Conservation (phyloP, 768 basidiomycete species). For the Cyclocybe cylindracea region DNA sequence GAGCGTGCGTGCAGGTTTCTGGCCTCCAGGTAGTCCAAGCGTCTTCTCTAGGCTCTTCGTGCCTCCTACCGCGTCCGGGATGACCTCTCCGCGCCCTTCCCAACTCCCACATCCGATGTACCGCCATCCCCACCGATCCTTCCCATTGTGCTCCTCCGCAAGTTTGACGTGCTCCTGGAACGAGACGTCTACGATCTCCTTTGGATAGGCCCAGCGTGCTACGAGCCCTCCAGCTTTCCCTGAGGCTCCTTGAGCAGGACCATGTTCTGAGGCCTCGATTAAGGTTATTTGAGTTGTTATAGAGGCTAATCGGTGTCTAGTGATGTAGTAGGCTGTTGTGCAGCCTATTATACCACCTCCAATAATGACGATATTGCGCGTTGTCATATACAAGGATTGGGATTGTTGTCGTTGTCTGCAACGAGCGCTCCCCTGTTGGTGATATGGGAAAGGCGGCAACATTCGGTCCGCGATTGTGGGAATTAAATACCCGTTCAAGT, state of each 20-base stretch:
- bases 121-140: slow-evolving; percentile 82
- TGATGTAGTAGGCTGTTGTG: slow-evolving; percentile 80
- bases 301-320: slow-evolving; percentile 49
- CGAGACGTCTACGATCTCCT: slow-evolving; percentile 68
- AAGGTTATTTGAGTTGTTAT: slow-evolving; percentile 52
- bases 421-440: no score
- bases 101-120: slow-evolving; percentile 72
- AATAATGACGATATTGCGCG: slow-evolving; percentile 64
- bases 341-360: slow-evolving; percentile 89
- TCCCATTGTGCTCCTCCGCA: slow-evolving; percentile 67
- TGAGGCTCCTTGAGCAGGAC: slow-evolving; percentile 76
- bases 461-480: no score
- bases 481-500: no score
- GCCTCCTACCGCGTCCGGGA: slow-evolving; percentile 25
- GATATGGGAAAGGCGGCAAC: no score
- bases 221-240: slow-evolving; percentile 87
- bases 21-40: slow-evolving; percentile 40
- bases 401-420: neutral
- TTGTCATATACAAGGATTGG: no score
- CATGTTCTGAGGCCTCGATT: slow-evolving; percentile 67
- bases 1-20: slow-evolving; percentile 19
- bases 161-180: slow-evolving; percentile 75
- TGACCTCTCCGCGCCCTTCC: slow-evolving; percentile 59
- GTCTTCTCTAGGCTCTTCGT: slow-evolving; percentile 59
- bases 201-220: slow-evolving; percentile 83